Base-by-base conservation (phyloP, 306 rosid species). In the Crotalaria pallida region DNA sequence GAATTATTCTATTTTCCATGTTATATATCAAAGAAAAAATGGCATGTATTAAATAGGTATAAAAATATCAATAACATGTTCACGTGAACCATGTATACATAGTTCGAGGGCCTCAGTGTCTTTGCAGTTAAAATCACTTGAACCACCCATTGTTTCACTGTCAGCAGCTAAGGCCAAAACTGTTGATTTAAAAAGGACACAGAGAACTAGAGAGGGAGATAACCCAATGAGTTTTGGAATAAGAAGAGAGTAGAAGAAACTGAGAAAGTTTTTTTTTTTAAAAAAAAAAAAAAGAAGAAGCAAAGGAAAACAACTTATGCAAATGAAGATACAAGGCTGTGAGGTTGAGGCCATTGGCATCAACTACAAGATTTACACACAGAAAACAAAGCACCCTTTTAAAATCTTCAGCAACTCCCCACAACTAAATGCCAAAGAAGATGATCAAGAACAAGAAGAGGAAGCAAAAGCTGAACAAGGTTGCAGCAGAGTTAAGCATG, bases 281-380 rank as follows among this genome's bases (percentile, higher is more conserved):
- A 48, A 58, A 52, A 45, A 43, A 67, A 22, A 66, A 43, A 74
- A 40, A 70, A 41, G 55, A 68, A 67, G 16, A 31, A 16, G 58
- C 44, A 38, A 12, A 49, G 65, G 3, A 26, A 23, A 72, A 40
- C 73, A 49, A 52, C 27, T 65, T 57, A 55, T 65, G 72, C 85
- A 83, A 82, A 85, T 82, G 88, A 85, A 76, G 92, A 83, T 88
- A 73, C 87, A 88, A 73, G 89, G 91, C 10, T 88, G 97, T 81
- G 92, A 90, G 76, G 89, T 94, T 65, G 95, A 90, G 75, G 96
- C 90, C 76, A 82, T 81, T 48, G 86, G 77, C 74, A 81, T 94
- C 74, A 79, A 64, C 87, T 94, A 84, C 88, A 84, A 73, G 65
- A 87, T 90, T 65, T 65, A 70, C 69, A 84, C 75, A 58, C 82